Percentiles rank a stretch among this genome's conserved stretches.
phyloP scores from a whole-genome alignment of 495 filamentous ascomycete species.

The Tuber aestivum region DNA sequence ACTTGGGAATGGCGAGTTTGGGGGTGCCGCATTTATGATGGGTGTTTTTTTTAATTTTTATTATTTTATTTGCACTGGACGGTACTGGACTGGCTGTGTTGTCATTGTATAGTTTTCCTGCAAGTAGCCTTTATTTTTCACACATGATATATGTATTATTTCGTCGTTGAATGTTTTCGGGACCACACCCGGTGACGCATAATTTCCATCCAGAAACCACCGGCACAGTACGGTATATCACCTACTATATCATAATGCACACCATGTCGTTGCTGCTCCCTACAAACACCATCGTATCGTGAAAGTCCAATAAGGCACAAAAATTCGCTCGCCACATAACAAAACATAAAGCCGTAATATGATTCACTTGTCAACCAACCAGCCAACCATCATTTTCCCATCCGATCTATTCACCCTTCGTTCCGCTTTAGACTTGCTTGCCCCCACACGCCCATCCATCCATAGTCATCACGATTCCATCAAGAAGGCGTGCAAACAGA shows the following conservation, averaged over 20 bases:
- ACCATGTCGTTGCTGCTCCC: not conserved
- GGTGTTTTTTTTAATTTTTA: not conserved
- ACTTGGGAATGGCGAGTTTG: constrained; percentile 73
- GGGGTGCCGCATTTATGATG: constrained; percentile 38
- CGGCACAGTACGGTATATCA: not conserved
- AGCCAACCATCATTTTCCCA: not conserved
- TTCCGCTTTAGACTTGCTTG: not conserved
- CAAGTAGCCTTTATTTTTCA: not conserved
- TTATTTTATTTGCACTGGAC: not conserved
- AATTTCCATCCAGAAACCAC: not conserved
- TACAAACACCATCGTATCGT: not conserved
- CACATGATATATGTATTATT: not conserved
- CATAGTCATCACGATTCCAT: constrained; percentile 30
- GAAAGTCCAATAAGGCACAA: not conserved
- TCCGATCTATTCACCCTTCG: not conserved
- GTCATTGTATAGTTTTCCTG: not conserved
- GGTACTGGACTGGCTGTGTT: not conserved
- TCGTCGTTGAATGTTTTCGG: not conserved
- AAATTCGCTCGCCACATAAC: not conserved
- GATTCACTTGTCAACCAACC: not conserved
- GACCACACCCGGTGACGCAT: not conserved
- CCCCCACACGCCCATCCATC: constrained; percentile 20
- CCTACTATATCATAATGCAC: not conserved
- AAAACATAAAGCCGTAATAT: not conserved
- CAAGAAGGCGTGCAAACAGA: constrained; percentile 3